phyloP scores from a whole-genome alignment of 805 yeast species.

The Lipomyces spencermartinsiae region DNA sequence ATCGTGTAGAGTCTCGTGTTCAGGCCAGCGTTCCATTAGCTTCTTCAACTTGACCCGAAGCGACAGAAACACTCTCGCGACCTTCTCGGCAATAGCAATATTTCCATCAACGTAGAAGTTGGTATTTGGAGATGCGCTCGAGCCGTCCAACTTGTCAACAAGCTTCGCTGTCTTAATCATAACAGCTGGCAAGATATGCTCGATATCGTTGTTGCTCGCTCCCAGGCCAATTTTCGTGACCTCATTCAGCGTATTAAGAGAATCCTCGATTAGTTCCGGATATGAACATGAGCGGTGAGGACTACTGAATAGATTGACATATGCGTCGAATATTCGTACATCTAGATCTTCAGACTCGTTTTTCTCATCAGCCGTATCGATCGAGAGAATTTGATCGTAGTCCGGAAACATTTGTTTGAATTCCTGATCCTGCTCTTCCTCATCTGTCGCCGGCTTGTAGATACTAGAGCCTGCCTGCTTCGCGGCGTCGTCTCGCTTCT shows the following conservation, averaged over 20 bases:
- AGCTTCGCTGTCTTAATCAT: constrained; percentile 11
- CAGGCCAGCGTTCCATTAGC: constrained; percentile 82
- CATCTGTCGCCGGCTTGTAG: constrained; percentile 68
- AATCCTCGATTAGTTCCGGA: background rate
- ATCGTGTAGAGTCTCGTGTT: constrained; percentile 85
- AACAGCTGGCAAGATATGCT: constrained; percentile 12
- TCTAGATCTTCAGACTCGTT: constrained; percentile 33
- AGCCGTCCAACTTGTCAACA: background rate
- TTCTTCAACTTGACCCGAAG: constrained; percentile 50
- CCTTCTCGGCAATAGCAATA: constrained; percentile 63
- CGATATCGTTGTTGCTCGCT: constrained; percentile 36
- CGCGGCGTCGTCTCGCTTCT: constrained; percentile 68
- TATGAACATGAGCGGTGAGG: background rate
- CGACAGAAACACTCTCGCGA: constrained; percentile 54
- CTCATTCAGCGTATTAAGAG: background rate
- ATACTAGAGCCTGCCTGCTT: constrained; percentile 65
- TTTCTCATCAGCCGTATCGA: constrained; percentile 37
- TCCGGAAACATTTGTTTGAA: constrained; percentile 86
- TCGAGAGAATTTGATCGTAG: constrained; percentile 69
- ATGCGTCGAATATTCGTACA: background rate
- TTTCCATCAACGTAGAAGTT: constrained; percentile 72
- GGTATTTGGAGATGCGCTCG: constrained; percentile 21
- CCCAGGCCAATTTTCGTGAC: constrained; percentile 7
- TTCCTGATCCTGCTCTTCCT: constrained; percentile 76
- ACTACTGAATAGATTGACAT: background rate